Base-by-base conservation (phyloP, 1,284 basidiomycete species). In the Cryptococcus sp. region DNA sequence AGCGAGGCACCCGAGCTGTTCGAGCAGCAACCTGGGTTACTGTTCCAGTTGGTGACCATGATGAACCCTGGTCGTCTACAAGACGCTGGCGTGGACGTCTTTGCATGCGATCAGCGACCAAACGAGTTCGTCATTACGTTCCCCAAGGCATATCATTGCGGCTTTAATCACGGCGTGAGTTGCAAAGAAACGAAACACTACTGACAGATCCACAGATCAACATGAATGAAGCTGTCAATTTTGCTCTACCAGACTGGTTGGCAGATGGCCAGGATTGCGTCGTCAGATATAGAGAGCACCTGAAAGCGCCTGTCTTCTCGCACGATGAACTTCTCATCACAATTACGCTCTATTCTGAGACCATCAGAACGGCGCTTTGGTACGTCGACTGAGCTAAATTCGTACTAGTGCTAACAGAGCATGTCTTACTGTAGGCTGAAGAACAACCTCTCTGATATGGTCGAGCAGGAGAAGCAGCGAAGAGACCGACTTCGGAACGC, bases 181-280 rank as follows among this genome's bases (percentile, higher is more conserved):
- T 50, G 30, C 20, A 11, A 22, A 13, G 22, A 35, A 10, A 43
- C 47, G 23, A 16, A 55, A 17, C 19, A n/a, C 10, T 4, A 27
- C n/a, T 48, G 16, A 35, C 20, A 7, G 19, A 5, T 17, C 1
- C 22, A 58, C 71, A 93, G 91, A 83, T 98, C 72, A 99, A 98
- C 79, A 93, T 98, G 81, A 98, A 98, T 76, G 94, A 99, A 81
- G 96, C 96, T 1, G 96, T 99, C 73, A 99, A 99, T 79, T 99
- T 99, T 78, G 95, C 95, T 5, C 82, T 97, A 42, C 92, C 94
- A 17, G 93, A 98, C 77, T 99, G 96, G 96, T 82, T 99, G 53
- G 82, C 87, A 20, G 86, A 86, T 60, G 96, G 91, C 41, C 84
- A 89, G 49, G 89, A 91, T 62, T 96, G 93, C 70, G 91, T 93